Conservation (phyloP, 2,329 filamentous ascomycete species). For the Fusarium poae region DNA sequence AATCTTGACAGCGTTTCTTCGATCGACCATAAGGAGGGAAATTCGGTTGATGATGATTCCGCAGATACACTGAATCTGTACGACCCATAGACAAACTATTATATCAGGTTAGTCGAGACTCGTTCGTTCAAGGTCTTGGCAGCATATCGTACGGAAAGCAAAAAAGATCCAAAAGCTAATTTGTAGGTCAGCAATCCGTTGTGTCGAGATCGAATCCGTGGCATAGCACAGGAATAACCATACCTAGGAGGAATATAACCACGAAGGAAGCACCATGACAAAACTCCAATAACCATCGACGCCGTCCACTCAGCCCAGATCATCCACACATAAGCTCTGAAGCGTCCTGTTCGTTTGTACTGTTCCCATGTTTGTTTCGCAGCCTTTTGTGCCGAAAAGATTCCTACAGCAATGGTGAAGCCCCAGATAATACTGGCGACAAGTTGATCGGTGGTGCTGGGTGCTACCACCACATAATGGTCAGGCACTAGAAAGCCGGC, state of each 20-base stretch:
- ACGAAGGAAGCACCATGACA: conserved; percentile 41
- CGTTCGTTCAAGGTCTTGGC: rapidly evolving
- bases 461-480: conserved; percentile 27
- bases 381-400: conserved; percentile 40
- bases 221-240: background rate
- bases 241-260: conserved; percentile 39
- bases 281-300: conserved; percentile 39
- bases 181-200: background rate
- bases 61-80: conserved; percentile 44
- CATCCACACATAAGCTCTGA: conserved; percentile 38
- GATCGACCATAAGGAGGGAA: conserved; percentile 37
- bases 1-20: conserved; percentile 21
- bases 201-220: background rate
- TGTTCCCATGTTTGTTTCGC: conserved; percentile 40
- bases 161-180: conserved; percentile 44
- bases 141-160: conserved; percentile 24
- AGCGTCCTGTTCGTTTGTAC: conserved; percentile 33
- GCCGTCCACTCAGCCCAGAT: conserved; percentile 44
- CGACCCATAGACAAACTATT: conserved; percentile 37
- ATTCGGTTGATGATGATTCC: conserved; percentile 46
- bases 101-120: conserved; percentile 3
- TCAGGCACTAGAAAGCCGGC: conserved; percentile 37
- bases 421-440: conserved; percentile 48
- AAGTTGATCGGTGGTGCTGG: conserved; percentile 34
- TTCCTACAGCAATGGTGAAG: conserved; percentile 41